A percentile compares a stretch with the other conserved stretches of the same genome.
Conservation (phyloP, 257 asterid species). For the Plantago elongata region DNA sequence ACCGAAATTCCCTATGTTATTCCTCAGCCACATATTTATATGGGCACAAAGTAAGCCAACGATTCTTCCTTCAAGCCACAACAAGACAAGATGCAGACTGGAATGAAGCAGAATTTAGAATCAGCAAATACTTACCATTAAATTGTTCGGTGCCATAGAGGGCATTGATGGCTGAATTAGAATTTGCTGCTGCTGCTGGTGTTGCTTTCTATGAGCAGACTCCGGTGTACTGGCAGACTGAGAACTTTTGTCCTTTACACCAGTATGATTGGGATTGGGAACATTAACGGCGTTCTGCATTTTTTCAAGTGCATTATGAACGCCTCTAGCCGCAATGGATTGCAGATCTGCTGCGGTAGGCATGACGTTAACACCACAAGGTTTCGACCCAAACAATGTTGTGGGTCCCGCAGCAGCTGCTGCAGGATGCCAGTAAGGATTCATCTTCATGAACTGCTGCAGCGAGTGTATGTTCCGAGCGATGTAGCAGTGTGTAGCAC, state of each 20-base stretch:
- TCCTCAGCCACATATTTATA: too few species aligned
- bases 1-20: too few species aligned
- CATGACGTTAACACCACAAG: conserved; percentile 45
- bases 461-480: conserved; percentile 68
- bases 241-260: conserved; percentile 51
- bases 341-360: conserved; percentile 50
- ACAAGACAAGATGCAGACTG: too few species aligned
- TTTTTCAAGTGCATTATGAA: conserved; percentile 41
- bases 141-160: conserved; percentile 60
- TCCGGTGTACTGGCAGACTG: conserved; percentile 45
- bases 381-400: conserved; percentile 58
- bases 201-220: conserved; percentile 60
- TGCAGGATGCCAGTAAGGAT: conserved; percentile 69
- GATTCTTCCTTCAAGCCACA: too few species aligned
- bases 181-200: conserved; percentile 72
- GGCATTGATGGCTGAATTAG: conserved; percentile 81
- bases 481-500: conserved; percentile 88
- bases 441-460: conserved; percentile 76
- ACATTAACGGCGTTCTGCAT: conserved; percentile 36
- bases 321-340: conserved; percentile 37
- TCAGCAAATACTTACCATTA: conserved; percentile 43
- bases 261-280: conserved; percentile 42
- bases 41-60: too few species aligned
- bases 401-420: conserved; percentile 55
- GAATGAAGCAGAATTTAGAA: neutral